Evolutionary conservation across 352 stramenopile species (phyloP), one percentile per base, ranked within the genome.

Genomic region (Nothophytophthora sp.): DNA sequence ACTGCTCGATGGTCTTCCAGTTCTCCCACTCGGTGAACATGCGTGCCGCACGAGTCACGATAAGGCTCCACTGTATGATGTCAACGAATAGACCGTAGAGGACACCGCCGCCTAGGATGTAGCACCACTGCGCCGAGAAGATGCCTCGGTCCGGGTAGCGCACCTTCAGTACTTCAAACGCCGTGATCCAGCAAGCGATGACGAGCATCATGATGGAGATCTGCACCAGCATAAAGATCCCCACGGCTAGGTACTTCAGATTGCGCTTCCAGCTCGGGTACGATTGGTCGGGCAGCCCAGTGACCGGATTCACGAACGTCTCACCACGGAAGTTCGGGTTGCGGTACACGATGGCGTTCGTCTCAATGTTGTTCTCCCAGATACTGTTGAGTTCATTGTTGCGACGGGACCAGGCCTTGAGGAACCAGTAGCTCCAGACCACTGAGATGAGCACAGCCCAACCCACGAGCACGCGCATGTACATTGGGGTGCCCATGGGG

Each of bases 121-220:
- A 90, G 13, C 86, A 90, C 82, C 82, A 93, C 48, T 93, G 82
- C 7, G 73, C 78, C 15, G 77, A 88, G 58, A 90, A 86, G 22
- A 90, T 59, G 9, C 76, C 74, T 27, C 60, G 64, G 33, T 74
- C 57, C 6, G 80, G 79, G 43, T 88, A 93, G 16, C 76, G 80
- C 33, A 90, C 78, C 57, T 91, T 80, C 4, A 93, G 38, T 16
- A 86, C 70, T 45, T 91, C 82, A 57, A 90, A 93, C 15, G 75
- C 72, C 0, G 82, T 88, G 53, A 93, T 90, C 82, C 82, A 93
- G 63, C 78, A 86, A 23, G 80, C 82, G 35, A 93, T 90, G 23
- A 89, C 64, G 25, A 88, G 58, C 78, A 93, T 90, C 82, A 93
- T 93, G 53, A 93, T 86, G 1, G 73, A 77, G 46, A 90, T 93